A percentile compares a stretch with the other conserved stretches of the same genome.
Conservation (phyloP, 805 yeast genomes). For the Lipomyces starkeyi region DNA sequence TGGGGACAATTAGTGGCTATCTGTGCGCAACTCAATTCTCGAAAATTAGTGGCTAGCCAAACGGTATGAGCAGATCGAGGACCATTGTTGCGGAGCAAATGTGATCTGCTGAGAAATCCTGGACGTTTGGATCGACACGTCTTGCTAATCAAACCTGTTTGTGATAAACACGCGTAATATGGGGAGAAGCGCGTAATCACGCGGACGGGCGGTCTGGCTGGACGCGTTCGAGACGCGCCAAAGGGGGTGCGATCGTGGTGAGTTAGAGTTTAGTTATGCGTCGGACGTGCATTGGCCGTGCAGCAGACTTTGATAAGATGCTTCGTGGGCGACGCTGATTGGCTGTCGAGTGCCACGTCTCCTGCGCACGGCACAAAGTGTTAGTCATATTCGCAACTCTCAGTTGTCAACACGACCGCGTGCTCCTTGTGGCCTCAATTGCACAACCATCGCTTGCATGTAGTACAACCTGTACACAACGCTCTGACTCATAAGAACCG, state of each 20-base stretch:
- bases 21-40: neutral
- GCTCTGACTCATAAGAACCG: slow-evolving; percentile 23
- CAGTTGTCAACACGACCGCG: neutral
- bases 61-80: neutral
- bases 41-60: no score
- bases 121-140: neutral
- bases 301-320: neutral
- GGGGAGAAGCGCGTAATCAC: neutral
- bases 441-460: neutral
- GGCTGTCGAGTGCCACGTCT: slow-evolving; percentile 13
- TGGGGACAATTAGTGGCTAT: no score
- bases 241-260: neutral
- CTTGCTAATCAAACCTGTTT: neutral
- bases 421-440: neutral
- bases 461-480: neutral
- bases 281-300: neutral
- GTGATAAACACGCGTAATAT: neutral
- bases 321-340: slow-evolving; percentile 11
- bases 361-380: slow-evolving; percentile 10
- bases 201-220: neutral
- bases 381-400: slow-evolving; percentile 20
- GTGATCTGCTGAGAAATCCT: no score
- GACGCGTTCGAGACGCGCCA: slow-evolving; percentile 3
- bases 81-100: neutral
- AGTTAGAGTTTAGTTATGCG: neutral